Evolutionary conservation across 2,329 filamentous ascomycete genomes (phyloP).

Genomic region (Fusarium irregulare): DNA sequence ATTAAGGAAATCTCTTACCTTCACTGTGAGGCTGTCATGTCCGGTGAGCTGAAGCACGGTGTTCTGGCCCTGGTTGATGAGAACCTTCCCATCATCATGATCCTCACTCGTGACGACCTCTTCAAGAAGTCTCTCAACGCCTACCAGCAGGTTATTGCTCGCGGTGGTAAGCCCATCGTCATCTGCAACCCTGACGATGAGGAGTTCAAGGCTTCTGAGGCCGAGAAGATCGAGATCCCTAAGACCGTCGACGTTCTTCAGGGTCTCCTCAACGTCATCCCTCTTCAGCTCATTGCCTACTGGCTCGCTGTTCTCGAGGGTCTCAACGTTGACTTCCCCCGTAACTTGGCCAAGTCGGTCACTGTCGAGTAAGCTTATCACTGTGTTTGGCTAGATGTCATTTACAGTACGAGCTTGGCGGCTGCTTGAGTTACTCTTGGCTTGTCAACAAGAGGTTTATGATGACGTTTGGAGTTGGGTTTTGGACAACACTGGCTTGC

Average conservation of each 20-base stretch:
- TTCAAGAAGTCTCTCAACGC: constrained; percentile 99
- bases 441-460: constrained; percentile 38
- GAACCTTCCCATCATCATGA: constrained; percentile 99
- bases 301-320: constrained; percentile 97
- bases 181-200: constrained; percentile 93
- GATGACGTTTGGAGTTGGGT: constrained; percentile 47
- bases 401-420: constrained; percentile 38
- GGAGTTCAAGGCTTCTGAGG: constrained; percentile 89
- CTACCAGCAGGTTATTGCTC: constrained; percentile 98
- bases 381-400: constrained; percentile 29
- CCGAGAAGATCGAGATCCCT: constrained; percentile 97
- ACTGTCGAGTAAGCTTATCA: constrained; percentile 84
- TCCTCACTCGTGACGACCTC: constrained; percentile 93
- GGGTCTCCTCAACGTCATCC: constrained; percentile 97
- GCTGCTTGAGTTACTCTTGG: constrained; percentile 35
- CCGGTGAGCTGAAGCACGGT: constrained; percentile 98
- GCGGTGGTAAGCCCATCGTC: constrained; percentile 94
- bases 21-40: constrained; percentile 99
- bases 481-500: constrained; percentile 45
- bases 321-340: constrained; percentile 97
- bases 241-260: constrained; percentile 95
- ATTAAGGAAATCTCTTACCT: constrained; percentile 99
- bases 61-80: constrained; percentile 97
- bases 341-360: constrained; percentile 98
- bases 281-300: constrained; percentile 97